Conservation (phyloP, 1,139 yeast genomes). For the Blastobotrys petasosporus region DNA sequence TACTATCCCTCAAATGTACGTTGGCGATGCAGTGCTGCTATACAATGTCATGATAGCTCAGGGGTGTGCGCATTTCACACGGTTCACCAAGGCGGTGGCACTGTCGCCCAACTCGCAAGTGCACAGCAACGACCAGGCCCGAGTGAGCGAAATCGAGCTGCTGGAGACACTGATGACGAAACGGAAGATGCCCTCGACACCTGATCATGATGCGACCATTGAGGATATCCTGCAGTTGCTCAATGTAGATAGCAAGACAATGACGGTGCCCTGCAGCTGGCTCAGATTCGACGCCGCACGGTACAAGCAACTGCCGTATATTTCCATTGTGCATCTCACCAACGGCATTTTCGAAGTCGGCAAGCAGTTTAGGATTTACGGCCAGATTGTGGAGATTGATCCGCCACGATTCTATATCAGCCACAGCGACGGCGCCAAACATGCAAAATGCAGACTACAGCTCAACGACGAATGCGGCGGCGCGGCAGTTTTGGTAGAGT, state of each 20-base stretch:
- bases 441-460: slow-evolving; percentile 11
- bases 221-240: slow-evolving; percentile 8
- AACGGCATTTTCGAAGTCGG: slow-evolving; percentile 8
- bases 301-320: not conserved
- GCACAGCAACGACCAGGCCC: slow-evolving; percentile 1
- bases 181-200: not conserved
- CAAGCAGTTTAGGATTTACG: slow-evolving; percentile 7
- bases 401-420: slow-evolving; percentile 9
- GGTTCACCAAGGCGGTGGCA: slow-evolving; percentile 7
- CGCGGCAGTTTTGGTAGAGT: slow-evolving; percentile 2
- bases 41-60: slow-evolving; percentile 3
- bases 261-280: slow-evolving; percentile 6
- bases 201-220: slow-evolving; percentile 3
- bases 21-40: slow-evolving; percentile 7
- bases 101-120: slow-evolving; percentile 1
- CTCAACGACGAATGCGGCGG: slow-evolving; percentile 9
- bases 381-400: slow-evolving; percentile 3
- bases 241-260: slow-evolving; percentile 4
- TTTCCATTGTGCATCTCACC: slow-evolving; percentile 9
- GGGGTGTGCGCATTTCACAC: not conserved
- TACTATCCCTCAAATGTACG: slow-evolving; percentile 4
- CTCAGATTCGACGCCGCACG: slow-evolving; percentile 1
- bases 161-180: slow-evolving; percentile 5
- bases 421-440: slow-evolving; percentile 7
- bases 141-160: slow-evolving; percentile 4